These are phyloP conservation scores for Aspergillus fumigatus DNA, from an alignment of 2,329 filamentous ascomycete species.

Conservation along the genomic window DNA sequence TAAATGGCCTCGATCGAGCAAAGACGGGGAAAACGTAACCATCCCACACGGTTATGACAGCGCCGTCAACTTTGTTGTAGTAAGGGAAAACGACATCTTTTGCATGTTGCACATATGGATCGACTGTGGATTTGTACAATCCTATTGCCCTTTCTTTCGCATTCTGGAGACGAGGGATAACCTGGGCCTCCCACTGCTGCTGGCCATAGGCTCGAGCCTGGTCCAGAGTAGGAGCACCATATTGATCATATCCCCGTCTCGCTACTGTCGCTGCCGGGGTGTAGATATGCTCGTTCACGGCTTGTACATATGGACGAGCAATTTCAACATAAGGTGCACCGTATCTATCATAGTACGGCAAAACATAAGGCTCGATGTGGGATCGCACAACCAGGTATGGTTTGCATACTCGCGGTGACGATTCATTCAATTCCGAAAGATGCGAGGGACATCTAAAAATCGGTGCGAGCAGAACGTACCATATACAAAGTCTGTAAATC, in stretches of 20 bases:
- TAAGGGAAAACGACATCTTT: conserved; percentile 63
- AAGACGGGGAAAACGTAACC: conserved; percentile 71
- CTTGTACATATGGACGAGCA: conserved; percentile 66
- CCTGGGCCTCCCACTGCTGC: conserved; percentile 71
- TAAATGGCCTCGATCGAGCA: conserved; percentile 68
- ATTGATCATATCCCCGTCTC: conserved; percentile 57
- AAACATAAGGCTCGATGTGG: conserved; percentile 67
- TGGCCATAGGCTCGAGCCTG: conserved; percentile 63
- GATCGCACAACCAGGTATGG: conserved; percentile 66
- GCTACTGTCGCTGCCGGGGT: conserved; percentile 63
- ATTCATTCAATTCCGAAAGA: conserved; percentile 61
- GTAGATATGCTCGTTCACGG: conserved; percentile 58
- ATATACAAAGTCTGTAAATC: conserved; percentile 64
- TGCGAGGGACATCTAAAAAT: conserved; percentile 76
- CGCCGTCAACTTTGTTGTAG: conserved; percentile 68
- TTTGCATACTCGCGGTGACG: conserved; percentile 74
- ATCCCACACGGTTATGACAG: conserved; percentile 17
- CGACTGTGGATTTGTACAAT: conserved; percentile 67
- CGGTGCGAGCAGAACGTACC: conserved; percentile 79
- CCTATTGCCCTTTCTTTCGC: conserved; percentile 57
- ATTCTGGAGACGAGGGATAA: conserved; percentile 68
- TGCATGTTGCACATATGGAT: conserved; percentile 66
- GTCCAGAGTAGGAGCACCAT: conserved; percentile 69
- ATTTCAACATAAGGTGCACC: conserved; percentile 76
- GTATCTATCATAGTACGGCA: conserved; percentile 82